phyloP scores from a whole-genome alignment of 164 flowering plant genomes.

The Paratinospora sagittata region DNA sequence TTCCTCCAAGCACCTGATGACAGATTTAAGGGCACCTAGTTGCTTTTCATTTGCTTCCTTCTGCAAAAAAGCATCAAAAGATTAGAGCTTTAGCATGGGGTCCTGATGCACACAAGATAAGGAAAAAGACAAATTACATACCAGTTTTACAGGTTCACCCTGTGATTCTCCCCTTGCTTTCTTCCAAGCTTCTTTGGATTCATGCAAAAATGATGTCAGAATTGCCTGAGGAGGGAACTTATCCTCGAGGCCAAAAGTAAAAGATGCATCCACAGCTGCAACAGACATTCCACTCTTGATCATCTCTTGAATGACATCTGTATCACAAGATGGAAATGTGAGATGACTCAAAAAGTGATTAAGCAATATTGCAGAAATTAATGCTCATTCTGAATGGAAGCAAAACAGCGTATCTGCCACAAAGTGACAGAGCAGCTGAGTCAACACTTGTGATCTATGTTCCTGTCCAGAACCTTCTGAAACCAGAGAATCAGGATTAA shows the following conservation, averaged over 20 bases:
- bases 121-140: conserved; percentile 10
- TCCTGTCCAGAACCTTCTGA: too few species aligned
- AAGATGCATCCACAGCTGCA: conserved; percentile 37
- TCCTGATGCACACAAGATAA: not conserved
- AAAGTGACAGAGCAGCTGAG: too few species aligned
- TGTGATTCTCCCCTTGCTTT: conserved; percentile 23
- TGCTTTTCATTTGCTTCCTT: conserved; percentile 35
- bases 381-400: too few species aligned
- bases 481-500: too few species aligned
- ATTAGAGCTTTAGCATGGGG: not conserved
- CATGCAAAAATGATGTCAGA: conserved; percentile 29
- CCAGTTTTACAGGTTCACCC: conserved; percentile 24
- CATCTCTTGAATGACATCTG: conserved; percentile 41
- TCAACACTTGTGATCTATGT: too few species aligned
- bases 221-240: conserved; percentile 30
- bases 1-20: conserved; percentile 32
- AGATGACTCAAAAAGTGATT: not conserved
- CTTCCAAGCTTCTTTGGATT: conserved; percentile 27
- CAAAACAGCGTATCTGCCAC: too few species aligned
- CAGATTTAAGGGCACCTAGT: conserved; percentile 34
- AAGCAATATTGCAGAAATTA: too few species aligned
- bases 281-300: conserved; percentile 30
- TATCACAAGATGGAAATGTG: not conserved
- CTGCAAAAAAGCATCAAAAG: conserved; percentile 24
- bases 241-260: conserved; percentile 40